phyloP scores from a whole-genome alignment of 2,329 filamentous ascomycete species.

The Arthrobotrys megalospora region DNA sequence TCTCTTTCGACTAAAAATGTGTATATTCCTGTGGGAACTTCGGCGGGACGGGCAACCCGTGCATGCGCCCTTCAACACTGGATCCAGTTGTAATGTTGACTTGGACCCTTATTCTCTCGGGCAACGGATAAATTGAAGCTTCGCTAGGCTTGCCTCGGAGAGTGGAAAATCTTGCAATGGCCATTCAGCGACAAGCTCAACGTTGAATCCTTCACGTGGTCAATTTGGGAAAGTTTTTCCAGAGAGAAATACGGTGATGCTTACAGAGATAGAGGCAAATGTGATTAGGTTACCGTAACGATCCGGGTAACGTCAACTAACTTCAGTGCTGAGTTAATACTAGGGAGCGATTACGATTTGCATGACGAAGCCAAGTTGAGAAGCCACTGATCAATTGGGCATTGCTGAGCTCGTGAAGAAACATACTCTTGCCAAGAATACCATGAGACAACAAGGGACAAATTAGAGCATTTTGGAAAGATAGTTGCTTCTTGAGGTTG shows the following conservation, averaged over 20 bases:
- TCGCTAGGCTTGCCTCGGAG: conserved; percentile 17
- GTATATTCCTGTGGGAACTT: conserved; percentile 2
- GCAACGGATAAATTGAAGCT: conserved; percentile 42
- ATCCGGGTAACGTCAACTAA: neutral
- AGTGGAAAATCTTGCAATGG: conserved; percentile 26
- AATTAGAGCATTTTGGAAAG: neutral
- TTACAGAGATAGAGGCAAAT: conserved; percentile 3
- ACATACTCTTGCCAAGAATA: conserved; percentile 6
- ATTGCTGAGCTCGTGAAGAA: conserved; percentile 22
- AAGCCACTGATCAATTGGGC: conserved; percentile 1
- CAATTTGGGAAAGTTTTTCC: conserved; percentile 32
- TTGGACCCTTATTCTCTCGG: conserved; percentile 6
- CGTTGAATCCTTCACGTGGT: conserved; percentile 9
- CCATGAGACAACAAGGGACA: conserved; percentile 9
- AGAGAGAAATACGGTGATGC: conserved; percentile 22
- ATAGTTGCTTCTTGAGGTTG: conserved; percentile 7
- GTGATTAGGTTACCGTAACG: neutral
- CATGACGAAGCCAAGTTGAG: conserved; percentile 11
- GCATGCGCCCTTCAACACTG: conserved; percentile 3
- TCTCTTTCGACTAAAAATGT: conserved; percentile 5
- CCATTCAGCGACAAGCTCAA: conserved; percentile 5
- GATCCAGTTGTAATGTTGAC: neutral
- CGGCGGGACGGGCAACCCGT: conserved; percentile 35
- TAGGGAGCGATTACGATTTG: conserved; percentile 4
- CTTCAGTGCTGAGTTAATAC: neutral